Conservation (phyloP, 1,284 basidiomycete species). For the Apiotrichum akiyoshidainum region DNA sequence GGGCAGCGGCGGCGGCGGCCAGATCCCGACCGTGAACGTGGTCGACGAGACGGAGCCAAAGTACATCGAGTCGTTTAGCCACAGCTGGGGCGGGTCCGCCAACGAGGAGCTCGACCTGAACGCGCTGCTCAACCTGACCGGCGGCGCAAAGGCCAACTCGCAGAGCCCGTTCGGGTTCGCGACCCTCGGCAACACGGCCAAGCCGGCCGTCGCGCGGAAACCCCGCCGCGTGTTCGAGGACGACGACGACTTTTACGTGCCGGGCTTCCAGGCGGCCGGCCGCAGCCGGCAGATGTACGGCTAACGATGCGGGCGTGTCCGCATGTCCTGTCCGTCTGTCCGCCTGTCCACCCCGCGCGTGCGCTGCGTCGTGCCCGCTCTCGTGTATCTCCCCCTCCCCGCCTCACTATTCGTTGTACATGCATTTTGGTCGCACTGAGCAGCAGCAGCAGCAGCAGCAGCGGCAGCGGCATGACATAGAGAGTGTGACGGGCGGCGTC, state of each 20-base stretch:
- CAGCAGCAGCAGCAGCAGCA: no score
- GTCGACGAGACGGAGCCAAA: background rate
- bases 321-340: no score
- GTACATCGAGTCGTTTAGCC: background rate
- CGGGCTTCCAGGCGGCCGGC: background rate
- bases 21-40: background rate
- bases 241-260: conserved; percentile 6
- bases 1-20: no score
- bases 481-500: no score
- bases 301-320: background rate
- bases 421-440: background rate
- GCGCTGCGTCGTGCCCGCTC: no score
- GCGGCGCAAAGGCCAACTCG: background rate
- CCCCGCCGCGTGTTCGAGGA: conserved; percentile 1
- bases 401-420: background rate
- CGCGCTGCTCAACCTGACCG: background rate
- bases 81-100: background rate
- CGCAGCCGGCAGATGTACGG: background rate
- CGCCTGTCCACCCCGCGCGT: no score
- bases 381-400: background rate
- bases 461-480: no score
- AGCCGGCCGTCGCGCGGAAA: background rate
- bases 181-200: background rate
- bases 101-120: background rate
- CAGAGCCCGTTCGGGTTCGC: background rate